These are phyloP conservation scores for Calophaca sinica DNA, from an alignment of 306 rosid genomes.

Conservation along the genomic window DNA sequence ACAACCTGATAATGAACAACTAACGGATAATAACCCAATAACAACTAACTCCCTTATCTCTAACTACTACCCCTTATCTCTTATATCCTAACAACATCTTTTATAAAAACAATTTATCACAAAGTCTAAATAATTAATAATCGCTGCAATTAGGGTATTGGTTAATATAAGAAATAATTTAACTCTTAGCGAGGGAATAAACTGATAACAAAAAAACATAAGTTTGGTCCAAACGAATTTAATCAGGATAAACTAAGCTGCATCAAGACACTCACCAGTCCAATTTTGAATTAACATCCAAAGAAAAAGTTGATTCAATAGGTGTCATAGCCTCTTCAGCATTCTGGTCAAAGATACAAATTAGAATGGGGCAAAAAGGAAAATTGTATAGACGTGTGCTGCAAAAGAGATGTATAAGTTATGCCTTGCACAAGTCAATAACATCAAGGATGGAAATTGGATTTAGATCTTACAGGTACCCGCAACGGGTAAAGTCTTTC, in stretches of 20 bases:
- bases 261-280: constrained; percentile 73
- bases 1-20: too few species aligned
- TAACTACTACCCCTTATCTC: too few species aligned
- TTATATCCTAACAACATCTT: neutral
- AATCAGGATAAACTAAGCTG: constrained; percentile 25
- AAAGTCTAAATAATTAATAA: neutral
- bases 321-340: constrained; percentile 99
- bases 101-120: neutral
- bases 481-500: neutral
- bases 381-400: constrained; percentile 5
- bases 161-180: neutral
- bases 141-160: neutral
- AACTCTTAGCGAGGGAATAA: neutral
- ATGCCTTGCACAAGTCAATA: constrained; percentile 17
- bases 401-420: constrained; percentile 16
- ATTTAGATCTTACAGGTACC: neutral
- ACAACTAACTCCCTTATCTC: too few species aligned
- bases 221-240: constrained; percentile 1
- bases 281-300: constrained; percentile 90
- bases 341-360: constrained; percentile 58
- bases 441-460: neutral
- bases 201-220: neutral
- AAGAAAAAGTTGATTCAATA: constrained; percentile 92
- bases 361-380: constrained; percentile 6
- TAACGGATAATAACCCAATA: too few species aligned